Evolutionary conservation across 2,329 filamentous ascomycete genomes (phyloP).

Genomic region (Alternaria longipes): DNA sequence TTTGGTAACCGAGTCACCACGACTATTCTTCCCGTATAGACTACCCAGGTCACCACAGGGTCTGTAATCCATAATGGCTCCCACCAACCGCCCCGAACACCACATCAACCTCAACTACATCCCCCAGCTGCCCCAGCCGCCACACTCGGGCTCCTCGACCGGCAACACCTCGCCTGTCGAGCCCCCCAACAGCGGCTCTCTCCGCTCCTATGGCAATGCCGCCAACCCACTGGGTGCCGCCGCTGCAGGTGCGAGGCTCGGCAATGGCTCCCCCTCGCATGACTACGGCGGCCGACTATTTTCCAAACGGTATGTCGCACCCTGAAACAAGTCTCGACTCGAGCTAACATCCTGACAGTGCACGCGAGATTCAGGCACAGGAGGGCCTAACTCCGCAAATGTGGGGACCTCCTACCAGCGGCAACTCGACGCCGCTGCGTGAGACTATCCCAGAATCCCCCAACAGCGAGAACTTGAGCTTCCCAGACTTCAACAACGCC

Average conservation of each 20-base stretch:
- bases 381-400: slow-evolving; percentile 79
- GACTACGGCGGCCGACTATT: slow-evolving; percentile 82
- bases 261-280: slow-evolving; percentile 95
- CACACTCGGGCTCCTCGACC: slow-evolving; percentile 81
- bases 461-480: slow-evolving; percentile 90
- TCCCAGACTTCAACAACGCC: slow-evolving; percentile 84
- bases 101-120: slow-evolving; percentile 87
- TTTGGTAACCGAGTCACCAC: slow-evolving; percentile 50
- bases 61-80: slow-evolving; percentile 91
- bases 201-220: slow-evolving; percentile 78
- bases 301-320: slow-evolving; percentile 81
- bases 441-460: slow-evolving; percentile 98
- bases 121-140: slow-evolving; percentile 71
- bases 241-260: slow-evolving; percentile 72
- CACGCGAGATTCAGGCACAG: slow-evolving; percentile 95
- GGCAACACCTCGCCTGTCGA: slow-evolving; percentile 84
- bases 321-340: slow-evolving; percentile 40
- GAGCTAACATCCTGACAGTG: slow-evolving; percentile 64
- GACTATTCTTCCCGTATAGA: slow-evolving; percentile 40
- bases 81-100: slow-evolving; percentile 76
- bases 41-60: slow-evolving; percentile 38
- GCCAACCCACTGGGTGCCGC: slow-evolving; percentile 62
- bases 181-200: slow-evolving; percentile 67
- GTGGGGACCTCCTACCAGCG: slow-evolving; percentile 96
- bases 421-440: slow-evolving; percentile 92